Base-by-base conservation (phyloP, 257 asterid species). In the Scutellaria barbata region DNA sequence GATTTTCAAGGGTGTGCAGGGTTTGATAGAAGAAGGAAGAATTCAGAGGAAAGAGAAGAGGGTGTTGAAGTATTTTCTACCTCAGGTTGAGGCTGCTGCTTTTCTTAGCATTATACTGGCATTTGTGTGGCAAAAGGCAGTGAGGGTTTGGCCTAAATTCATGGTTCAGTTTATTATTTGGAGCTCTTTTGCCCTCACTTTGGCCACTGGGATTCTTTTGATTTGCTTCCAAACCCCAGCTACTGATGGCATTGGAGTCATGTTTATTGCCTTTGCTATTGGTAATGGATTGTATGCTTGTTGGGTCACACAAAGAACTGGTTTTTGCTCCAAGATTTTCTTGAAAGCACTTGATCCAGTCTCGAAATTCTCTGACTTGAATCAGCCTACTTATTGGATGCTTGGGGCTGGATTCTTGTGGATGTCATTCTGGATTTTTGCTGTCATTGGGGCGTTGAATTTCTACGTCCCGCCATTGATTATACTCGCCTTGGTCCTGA, bases 361-460 rank as follows among this genome's bases (percentile, higher is more conserved):
- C 1, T 65, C 98, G 0, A 95, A 87, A 77, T 95, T 95, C 71
- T 81, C 79, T 0, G 94, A 88, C 77, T 3, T 95, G 37, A 95
- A 92, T 39, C 89, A 71, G 50, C 98, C 99, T 1, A 95, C 92
- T 67, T 95, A 89, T 20, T 79, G 79, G 76, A 89, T 90, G 96
- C 95, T 95, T 62, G 85, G 81, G 41, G 89, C 89, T 6, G 99
- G 94, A 46, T 95, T 95, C 79, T 33, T 92, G 47, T 95, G 97
- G 97, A 95, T 95, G 96, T 92, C 98, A 10, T 48, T 95, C 37
- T 95, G 98, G 97, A 87, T 88, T 51, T 72, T 95, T 13, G 99
- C 97, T 0, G 94, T 95, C 14, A 74, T 95, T 3, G 99, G 98
- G 41, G 83, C 98, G 0, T 79, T 92, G 79, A 92, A 89, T 70